Evolutionary conservation across 768 basidiomycete genomes (phyloP), one percentile per base, ranked within the genome.

Genomic region (Pleurotus tuoliensis): DNA sequence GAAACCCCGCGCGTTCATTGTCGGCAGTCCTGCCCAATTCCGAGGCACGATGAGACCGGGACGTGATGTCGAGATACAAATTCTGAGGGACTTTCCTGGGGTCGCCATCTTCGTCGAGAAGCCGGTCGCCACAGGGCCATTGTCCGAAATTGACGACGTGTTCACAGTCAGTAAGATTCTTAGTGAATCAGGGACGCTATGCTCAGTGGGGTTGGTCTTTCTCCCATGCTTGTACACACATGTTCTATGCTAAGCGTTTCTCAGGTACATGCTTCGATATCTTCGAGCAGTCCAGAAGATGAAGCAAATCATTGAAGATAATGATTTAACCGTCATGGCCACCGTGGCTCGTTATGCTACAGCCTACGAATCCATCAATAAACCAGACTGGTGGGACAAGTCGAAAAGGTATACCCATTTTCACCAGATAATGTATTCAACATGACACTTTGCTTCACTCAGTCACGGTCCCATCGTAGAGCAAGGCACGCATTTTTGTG

Each of bases 401-500:
- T 82, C 87, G 20, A 90, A 83, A 76, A 90, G 86, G 85, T 83
- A 55, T 44, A 60, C 56, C 24, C 18, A 6, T 8, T 44, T 48
- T 39, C 44, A 55, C 54, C 49, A 9, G 39, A 16, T 20, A 18
- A 11, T 52, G 22, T 57, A 22, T 59, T 13, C 15, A 9, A 41
- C 15, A 39, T 51, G 41, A 55, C 47, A 30, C 59, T 34, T 18
- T 58, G 30, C 30, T 16, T 63, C 25, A 56, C 56, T 18, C 61
- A 87, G 89, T 66, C 87, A 82, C 53, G 90, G 90, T 16, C 90
- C 92, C 4, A 79, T 94, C 62, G 75, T 94, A 59, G 92, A 93
- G 70, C 90, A 93, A 75, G 95, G 92, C 49, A 98, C 95, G 9
- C 95, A 98, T 75, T 96, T 97, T 74, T 94, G 92, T 64, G 94